Conservation (phyloP, 441 rosid genomes). For the Rhodomyrtus psidioides region DNA sequence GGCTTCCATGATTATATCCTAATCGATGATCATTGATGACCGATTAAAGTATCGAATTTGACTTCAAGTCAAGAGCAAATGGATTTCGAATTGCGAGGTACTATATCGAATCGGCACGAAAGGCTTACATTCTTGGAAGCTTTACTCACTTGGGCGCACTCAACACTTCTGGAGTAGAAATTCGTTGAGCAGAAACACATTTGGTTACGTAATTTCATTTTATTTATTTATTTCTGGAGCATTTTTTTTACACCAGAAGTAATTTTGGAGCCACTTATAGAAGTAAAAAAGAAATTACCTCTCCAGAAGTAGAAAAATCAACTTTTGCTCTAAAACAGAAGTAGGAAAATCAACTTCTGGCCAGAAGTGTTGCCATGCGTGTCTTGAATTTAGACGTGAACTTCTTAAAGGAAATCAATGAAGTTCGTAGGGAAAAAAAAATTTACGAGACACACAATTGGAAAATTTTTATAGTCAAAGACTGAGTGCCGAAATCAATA, state of each 20-base stretch:
- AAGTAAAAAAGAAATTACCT: no score
- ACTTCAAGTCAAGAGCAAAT: background rate
- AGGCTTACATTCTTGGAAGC: background rate
- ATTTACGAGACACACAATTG: background rate
- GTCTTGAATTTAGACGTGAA: background rate
- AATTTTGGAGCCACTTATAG: no score
- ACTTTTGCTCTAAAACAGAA: no score
- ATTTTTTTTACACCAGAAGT: no score
- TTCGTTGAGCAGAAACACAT: no score
- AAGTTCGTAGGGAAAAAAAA: background rate
- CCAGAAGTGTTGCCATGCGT: fast-evolving
- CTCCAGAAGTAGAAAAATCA: no score
- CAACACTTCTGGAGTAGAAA: no score
- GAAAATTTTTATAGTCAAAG: background rate
- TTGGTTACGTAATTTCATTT: no score
- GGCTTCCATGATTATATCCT: background rate
- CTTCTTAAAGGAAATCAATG: background rate
- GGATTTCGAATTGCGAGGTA: background rate
- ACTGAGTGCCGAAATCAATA: background rate
- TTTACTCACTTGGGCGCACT: background rate
- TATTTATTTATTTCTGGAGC: no score
- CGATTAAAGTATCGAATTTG: background rate
- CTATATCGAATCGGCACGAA: background rate
- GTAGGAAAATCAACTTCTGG: no score
- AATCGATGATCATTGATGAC: background rate